Base-by-base conservation (phyloP, 2,329 filamentous ascomycete genomes). In the Sphaerulina musiva region DNA sequence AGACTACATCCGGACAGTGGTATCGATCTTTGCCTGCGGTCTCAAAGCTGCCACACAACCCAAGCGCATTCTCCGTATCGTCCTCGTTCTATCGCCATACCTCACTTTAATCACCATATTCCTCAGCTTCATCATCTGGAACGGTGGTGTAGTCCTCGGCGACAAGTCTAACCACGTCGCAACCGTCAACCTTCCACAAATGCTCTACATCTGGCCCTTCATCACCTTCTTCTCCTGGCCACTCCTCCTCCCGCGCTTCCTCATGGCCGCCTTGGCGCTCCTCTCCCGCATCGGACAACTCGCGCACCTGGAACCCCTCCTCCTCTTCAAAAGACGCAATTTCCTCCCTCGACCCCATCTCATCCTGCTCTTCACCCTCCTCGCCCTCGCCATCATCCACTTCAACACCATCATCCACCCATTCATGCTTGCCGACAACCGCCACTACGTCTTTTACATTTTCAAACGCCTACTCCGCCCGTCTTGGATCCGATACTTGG, bases 381-480 rank as follows among this genome's bases (percentile, higher is more conserved):
- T 74, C 7, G 79, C 79, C 60, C 63, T 77, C 14, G 64, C 69
- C 6, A 71, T 78, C 2, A 83, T 96, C 23, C 80, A 82, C 58
- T 86, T 81, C 77, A 97, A 96, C 77, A 98, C 93, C 34, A 86
- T 95, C 59, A 81, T 97, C 42, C 93, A 98, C 67, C 92, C 93
- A 0, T 98, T 97, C 69, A 95, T 91, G 0, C 80, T 97, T 0
- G 93, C 93, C 34, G 93, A 98, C 71, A 98, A 98, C 70, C 80
- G 93, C 2, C 93, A 98, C 70, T 98, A 95, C 74, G 86, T 95
- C 69, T 98, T 98, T 71, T 98, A 98, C 73, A 77, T 95, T 56
- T 98, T 98, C 76, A 84, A 90, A 1, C 84, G 86, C 5, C 84
- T 97, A 38, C 80, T 86, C 2, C 78, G 78, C 5, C 65, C 62